Base-by-base conservation (phyloP, 2,329 filamentous ascomycete species). In the Paecilomyces formosus region DNA sequence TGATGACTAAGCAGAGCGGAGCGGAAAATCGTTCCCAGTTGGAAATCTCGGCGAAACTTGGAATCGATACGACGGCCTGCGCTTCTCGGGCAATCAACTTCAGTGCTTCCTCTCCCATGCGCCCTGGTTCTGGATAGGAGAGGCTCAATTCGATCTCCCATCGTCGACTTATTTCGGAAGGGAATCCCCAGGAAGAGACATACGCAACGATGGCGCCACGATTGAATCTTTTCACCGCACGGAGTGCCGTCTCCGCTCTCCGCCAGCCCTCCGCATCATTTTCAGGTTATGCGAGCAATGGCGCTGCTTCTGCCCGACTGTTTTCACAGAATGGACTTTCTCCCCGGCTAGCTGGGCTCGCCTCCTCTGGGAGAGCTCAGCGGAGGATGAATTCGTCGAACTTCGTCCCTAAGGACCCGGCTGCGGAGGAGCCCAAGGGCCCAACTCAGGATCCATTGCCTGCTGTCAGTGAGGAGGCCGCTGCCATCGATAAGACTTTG, bases 401-500 rank as follows among this genome's bases (percentile, higher is more conserved):
- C 33, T 64, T 66, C 55, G 65, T 66, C 35, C 62, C 65, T 35
- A 68, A 72, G 39, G 65, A 69, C 56, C 58, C 61, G 39, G 52
- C 66, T 18, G 60, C 66, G 15, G 66, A 72, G 33, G 62, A 69
- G 31, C 60, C 66, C 51, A 70, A 70, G 53, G 79, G 78, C 22
- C 78, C 82, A 12, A 83, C 81, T 58, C 77, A 80, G 72, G 77
- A 82, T 61, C 71, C 70, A 30, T 72, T 85, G 56, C 82, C 82
- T 50, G 80, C 85, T 74, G 83, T 88, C 30, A 86, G 81, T 62
- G 84, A 88, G 68, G 86, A 89, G 70, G 85, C 85, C 31, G 82
- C 82, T 45, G 81, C 83, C 64, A 80, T 82, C 63, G 81, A 80
- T 26, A 79, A 83, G 66, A 81, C 84, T 26, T 83, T 78, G 66